A percentile compares a stretch with the other conserved stretches of the same genome.
Evolutionary conservation across 495 filamentous ascomycete species (phyloP).

Genomic region (Pseudomonodictys pantanalensis): DNA sequence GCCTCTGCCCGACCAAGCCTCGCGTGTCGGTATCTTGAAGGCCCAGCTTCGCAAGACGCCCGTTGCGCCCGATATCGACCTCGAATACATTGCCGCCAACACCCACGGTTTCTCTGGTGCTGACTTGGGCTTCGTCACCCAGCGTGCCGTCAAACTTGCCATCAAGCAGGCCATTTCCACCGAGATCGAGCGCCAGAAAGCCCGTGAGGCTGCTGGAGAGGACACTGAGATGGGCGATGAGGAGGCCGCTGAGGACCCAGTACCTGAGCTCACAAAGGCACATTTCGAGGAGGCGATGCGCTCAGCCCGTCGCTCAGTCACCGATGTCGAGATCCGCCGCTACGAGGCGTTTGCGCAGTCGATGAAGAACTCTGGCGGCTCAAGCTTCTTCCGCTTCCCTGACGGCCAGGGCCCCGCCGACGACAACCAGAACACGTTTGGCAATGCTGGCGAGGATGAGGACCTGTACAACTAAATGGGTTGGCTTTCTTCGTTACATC

Average conservation of each 20-base stretch:
- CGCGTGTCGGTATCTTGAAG: constrained; percentile 82
- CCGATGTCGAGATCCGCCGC: constrained; percentile 91
- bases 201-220: constrained; percentile 80
- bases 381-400: constrained; percentile 96
- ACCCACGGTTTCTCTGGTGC: constrained; percentile 99
- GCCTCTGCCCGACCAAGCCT: constrained; percentile 85
- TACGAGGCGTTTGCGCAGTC: constrained; percentile 99
- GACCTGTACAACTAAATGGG: constrained; percentile 38
- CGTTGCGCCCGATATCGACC: constrained; percentile 79
- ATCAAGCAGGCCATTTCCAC: constrained; percentile 93
- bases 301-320: constrained; percentile 86
- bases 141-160: constrained; percentile 97
- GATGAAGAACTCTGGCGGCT: constrained; percentile 95
- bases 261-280: constrained; percentile 91
- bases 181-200: constrained; percentile 86
- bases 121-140: constrained; percentile 97
- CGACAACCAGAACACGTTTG: constrained; percentile 33
- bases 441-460: constrained; percentile 39
- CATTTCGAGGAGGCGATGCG: constrained; percentile 99
- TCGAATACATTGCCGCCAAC: constrained; percentile 89
- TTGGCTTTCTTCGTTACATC: neutral
- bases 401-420: constrained; percentile 36
- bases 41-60: constrained; percentile 99
- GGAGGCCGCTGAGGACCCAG: constrained; percentile 79
- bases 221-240: constrained; percentile 71